Conservation (phyloP, 306 rosid species). For the Medicago arabica region DNA sequence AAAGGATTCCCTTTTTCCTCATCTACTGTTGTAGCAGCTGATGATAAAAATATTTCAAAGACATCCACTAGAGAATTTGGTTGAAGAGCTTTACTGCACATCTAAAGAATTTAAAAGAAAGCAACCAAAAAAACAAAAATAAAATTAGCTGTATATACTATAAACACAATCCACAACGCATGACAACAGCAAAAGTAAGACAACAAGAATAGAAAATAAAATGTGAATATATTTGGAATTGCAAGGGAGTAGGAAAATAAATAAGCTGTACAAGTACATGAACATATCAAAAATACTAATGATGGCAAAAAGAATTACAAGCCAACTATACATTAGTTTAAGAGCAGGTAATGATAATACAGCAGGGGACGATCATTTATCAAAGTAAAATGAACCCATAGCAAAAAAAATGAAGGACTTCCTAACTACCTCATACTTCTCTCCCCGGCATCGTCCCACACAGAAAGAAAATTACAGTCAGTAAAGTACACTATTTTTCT, state of each 20-base stretch:
- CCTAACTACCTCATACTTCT: slow-evolving; percentile 29
- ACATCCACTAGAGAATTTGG: slow-evolving; percentile 82
- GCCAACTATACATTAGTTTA: slow-evolving; percentile 11
- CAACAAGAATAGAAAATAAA: slow-evolving; percentile 13
- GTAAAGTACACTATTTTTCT: slow-evolving; percentile 19
- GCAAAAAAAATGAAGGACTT: slow-evolving; percentile 15
- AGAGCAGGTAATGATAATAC: slow-evolving; percentile 12
- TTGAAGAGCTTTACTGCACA: slow-evolving; percentile 95
- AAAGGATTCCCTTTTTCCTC: slow-evolving; percentile 98
- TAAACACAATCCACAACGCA: slow-evolving; percentile 14
- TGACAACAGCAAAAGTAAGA: slow-evolving; percentile 21
- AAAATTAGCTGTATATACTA: slow-evolving; percentile 16
- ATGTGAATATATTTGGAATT: slow-evolving; percentile 21
- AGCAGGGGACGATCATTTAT: slow-evolving; percentile 20
- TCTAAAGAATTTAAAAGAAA: slow-evolving; percentile 54
- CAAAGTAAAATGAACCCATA: slow-evolving; percentile 3
- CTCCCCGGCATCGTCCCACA: too few species aligned
- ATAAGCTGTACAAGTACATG: neutral
- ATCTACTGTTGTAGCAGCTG: slow-evolving; percentile 97
- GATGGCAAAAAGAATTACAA: slow-evolving; percentile 26
- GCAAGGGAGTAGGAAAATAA: slow-evolving; percentile 19
- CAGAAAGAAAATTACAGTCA: neutral
- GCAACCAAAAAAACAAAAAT: slow-evolving; percentile 14
- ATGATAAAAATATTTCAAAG: slow-evolving; percentile 88
- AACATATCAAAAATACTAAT: neutral